A percentile compares a stretch with the other conserved stretches of the same genome.
phyloP scores from a whole-genome alignment of 768 basidiomycete species.

The Lentinula detonsa region DNA sequence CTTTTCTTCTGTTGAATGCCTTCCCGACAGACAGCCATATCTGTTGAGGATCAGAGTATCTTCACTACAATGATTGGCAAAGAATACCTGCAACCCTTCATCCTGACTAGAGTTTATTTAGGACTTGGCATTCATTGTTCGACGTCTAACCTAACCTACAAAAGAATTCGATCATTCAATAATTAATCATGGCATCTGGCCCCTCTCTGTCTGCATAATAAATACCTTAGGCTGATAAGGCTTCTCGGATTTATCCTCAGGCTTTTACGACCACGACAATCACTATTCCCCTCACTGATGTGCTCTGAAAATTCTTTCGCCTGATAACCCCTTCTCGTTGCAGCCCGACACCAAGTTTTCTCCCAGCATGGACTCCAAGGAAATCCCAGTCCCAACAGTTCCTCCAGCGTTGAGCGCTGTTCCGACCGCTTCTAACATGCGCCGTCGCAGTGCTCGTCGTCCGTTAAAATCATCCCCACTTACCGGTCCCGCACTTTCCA shows the following conservation, averaged over 20 bases:
- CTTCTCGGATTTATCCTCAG: neutral
- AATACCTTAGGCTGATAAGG: neutral
- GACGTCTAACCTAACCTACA: neutral
- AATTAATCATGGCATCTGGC: neutral
- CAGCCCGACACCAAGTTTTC: neutral
- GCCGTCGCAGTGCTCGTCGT: neutral
- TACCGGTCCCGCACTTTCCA: conserved; percentile 3
- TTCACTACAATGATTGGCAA: too few species aligned
- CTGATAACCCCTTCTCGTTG: neutral
- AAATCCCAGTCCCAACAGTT: neutral
- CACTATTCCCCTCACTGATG: neutral
- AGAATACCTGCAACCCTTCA: too few species aligned
- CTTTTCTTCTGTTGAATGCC: too few species aligned
- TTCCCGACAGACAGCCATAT: too few species aligned
- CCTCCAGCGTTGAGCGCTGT: neutral
- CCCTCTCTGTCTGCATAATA: neutral
- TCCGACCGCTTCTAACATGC: neutral
- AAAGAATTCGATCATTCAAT: neutral
- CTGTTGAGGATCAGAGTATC: too few species aligned
- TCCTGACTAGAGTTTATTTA: neutral
- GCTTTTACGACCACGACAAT: neutral
- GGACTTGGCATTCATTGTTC: neutral
- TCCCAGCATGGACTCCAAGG: neutral
- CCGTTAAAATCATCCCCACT: conserved; percentile 1
- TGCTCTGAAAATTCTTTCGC: neutral